Evolutionary conservation across 2,329 filamentous ascomycete species (phyloP), one percentile per base, ranked within the genome.

Genomic region (Fusarium siculi): DNA sequence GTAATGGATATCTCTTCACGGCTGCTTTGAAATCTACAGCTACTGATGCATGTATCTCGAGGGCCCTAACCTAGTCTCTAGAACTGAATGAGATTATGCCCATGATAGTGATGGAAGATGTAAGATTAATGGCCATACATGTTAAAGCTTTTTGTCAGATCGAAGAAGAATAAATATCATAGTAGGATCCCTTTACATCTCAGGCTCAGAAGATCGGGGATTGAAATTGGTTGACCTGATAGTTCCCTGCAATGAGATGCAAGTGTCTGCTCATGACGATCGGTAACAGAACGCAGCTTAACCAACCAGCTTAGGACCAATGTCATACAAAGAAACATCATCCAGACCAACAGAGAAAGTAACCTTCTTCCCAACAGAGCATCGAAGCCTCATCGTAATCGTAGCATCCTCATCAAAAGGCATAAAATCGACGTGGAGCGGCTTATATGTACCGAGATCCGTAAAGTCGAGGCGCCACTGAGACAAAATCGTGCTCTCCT

Each of bases 181-280:
- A 15, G 4, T 1, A 25, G 14, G 5, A 4, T 2, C 14, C 15
- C 8, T 9, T 2, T 9, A 11, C 23, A 9, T 0, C 10, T 11
- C 7, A 28, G 0, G 4, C 19, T 28, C 18, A 9, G 4, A 7
- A 5, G 1, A 8, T 9, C 11, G 0, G 19, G 19, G 14, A 23
- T 4, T 9, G 0, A 12, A n/a, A 7, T 5, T 5, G 11, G 2
- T 5, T 12, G 5, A 5, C 47, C 1, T 19, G 12, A 16, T 2
- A 2, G 1, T 36, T 16, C 12, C 9, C 23, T 9, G 4, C 1
- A 25, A 37, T 52, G 7, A 37, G 32, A 19, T 21, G 2, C 4
- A 0, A 4, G 2, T 6, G 34, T 25, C n/a, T 14, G 5, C 0
- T 3, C 23, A 11, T 12, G 7, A 2, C 11, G 5, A 3, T 7